Conservation (phyloP, 2,329 filamentous ascomycete genomes). For the Trichoderma harzianum region DNA sequence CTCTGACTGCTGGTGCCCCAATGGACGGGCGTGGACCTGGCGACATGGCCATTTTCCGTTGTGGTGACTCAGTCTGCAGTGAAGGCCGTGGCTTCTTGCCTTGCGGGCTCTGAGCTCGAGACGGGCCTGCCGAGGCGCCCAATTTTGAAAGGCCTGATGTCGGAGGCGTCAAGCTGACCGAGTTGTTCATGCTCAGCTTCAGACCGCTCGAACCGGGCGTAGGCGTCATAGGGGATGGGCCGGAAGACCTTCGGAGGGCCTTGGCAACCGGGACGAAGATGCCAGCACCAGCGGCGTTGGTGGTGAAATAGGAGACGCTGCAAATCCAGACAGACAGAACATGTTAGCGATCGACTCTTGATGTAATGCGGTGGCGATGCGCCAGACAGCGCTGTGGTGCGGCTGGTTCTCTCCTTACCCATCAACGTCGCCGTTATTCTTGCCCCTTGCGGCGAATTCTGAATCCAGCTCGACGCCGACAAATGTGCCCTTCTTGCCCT, state of each 20-base stretch:
- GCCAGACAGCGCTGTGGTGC: slow-evolving; percentile 16
- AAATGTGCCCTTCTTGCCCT: slow-evolving; percentile 87
- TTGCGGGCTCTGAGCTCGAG: slow-evolving; percentile 65
- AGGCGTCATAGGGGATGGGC: slow-evolving; percentile 63
- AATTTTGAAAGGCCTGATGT: slow-evolving; percentile 71
- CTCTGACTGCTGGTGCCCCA: slow-evolving; percentile 45
- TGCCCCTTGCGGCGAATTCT: slow-evolving; percentile 78
- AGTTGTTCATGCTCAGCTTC: slow-evolving; percentile 51
- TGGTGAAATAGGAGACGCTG: slow-evolving; percentile 76
- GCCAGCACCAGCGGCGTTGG: slow-evolving; percentile 72
- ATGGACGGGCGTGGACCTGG: slow-evolving; percentile 57
- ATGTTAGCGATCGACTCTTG: slow-evolving; percentile 18
- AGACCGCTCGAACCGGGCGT: slow-evolving; percentile 58
- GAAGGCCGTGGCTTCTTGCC: slow-evolving; percentile 72
- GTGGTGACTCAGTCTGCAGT: slow-evolving; percentile 84
- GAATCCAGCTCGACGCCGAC: slow-evolving; percentile 84
- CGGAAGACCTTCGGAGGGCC: slow-evolving; percentile 64
- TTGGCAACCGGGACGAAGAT: slow-evolving; percentile 91
- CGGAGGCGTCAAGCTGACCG: slow-evolving; percentile 60
- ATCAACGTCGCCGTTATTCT: slow-evolving; percentile 95
- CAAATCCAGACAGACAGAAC: background rate
- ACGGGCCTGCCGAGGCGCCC: slow-evolving; percentile 77
- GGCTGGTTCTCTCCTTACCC: slow-evolving; percentile 57
- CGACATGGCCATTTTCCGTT: slow-evolving; percentile 64
- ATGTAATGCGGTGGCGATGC: background rate